Conservation (phyloP, 805 yeast species). For the Saturnispora serradocipensis region DNA sequence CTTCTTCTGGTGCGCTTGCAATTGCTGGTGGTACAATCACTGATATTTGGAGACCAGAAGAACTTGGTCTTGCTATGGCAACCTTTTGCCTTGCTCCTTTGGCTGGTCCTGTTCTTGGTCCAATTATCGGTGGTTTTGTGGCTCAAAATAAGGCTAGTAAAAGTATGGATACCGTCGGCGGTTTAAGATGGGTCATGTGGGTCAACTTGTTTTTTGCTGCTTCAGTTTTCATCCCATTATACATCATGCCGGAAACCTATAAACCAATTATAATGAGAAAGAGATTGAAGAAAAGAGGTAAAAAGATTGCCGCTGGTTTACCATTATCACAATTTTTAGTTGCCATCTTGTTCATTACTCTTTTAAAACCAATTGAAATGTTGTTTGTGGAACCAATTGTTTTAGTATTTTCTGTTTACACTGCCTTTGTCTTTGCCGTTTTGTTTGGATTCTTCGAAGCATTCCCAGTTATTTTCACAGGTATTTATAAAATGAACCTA, state of each 20-base stretch:
- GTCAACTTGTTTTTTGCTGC: slow-evolving; percentile 63
- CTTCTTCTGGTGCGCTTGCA: slow-evolving; percentile 76
- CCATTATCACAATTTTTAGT: slow-evolving; percentile 33
- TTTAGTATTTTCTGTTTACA: slow-evolving; percentile 54
- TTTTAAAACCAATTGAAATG: slow-evolving; percentile 61
- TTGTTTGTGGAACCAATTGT: slow-evolving; percentile 69
- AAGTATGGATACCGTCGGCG: slow-evolving; percentile 23
- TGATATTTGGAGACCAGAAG: slow-evolving; percentile 63
- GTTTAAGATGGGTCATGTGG: slow-evolving; percentile 69
- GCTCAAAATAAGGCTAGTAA: slow-evolving; percentile 36
- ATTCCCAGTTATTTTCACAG: slow-evolving; percentile 63
- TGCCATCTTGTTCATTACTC: slow-evolving; percentile 38
- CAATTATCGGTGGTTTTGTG: slow-evolving; percentile 66
- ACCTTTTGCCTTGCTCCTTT: slow-evolving; percentile 74
- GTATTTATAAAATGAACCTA: slow-evolving; percentile 46
- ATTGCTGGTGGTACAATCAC: slow-evolving; percentile 78
- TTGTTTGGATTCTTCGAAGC: slow-evolving; percentile 76
- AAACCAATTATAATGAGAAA: slow-evolving; percentile 52
- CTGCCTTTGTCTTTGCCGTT: slow-evolving; percentile 70
- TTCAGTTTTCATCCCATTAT: slow-evolving; percentile 37
- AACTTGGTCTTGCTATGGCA: slow-evolving; percentile 66
- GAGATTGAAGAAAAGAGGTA: slow-evolving; percentile 54
- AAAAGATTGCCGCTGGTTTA: slow-evolving; percentile 33
- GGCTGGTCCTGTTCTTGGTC: slow-evolving; percentile 72
- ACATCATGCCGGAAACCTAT: slow-evolving; percentile 58